These are phyloP conservation scores for Spathaspora jeffriesii DNA, from an alignment of 1,139 yeast genomes.

Conservation along the genomic window DNA sequence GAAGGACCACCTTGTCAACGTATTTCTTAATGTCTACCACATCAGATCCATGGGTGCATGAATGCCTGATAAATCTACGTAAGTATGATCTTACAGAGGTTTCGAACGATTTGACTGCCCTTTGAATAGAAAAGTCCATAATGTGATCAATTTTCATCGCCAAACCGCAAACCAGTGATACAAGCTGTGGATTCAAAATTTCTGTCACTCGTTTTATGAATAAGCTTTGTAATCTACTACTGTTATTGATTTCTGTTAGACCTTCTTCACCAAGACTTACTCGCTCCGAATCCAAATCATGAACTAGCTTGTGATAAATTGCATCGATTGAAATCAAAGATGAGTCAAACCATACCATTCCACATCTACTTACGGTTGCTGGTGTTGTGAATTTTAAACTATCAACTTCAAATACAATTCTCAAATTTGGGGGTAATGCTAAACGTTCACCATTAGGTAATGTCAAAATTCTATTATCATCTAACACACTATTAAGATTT, in stretches of 20 bases:
- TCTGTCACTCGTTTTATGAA: slow-evolving; percentile 9
- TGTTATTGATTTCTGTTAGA: slow-evolving; percentile 7
- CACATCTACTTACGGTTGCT: slow-evolving; percentile 94
- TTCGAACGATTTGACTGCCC: slow-evolving; percentile 40
- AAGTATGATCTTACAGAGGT: slow-evolving; percentile 27
- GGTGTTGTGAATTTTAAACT: slow-evolving; percentile 70
- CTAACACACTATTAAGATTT: slow-evolving; percentile 85
- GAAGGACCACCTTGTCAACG: slow-evolving; percentile 35
- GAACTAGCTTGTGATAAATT: slow-evolving; percentile 22
- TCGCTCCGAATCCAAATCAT: slow-evolving; percentile 17
- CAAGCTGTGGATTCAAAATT: slow-evolving; percentile 8
- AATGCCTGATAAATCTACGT: slow-evolving; percentile 17
- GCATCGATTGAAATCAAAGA: slow-evolving; percentile 21
- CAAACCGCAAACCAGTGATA: not conserved
- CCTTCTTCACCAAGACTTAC: slow-evolving; percentile 15
- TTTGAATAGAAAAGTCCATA: slow-evolving; percentile 47
- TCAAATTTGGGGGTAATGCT: slow-evolving; percentile 61
- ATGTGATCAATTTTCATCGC: slow-evolving; percentile 42
- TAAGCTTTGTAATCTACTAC: slow-evolving; percentile 10
- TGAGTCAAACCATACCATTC: slow-evolving; percentile 74
- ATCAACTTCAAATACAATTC: slow-evolving; percentile 78
- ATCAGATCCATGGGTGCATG: slow-evolving; percentile 14
- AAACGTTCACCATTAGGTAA: slow-evolving; percentile 90
- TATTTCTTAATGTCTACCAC: slow-evolving; percentile 25
- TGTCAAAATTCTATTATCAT: slow-evolving; percentile 81